These are phyloP conservation scores for Pulicaria dysenterica DNA, from an alignment of 129 eudicot species.

Conservation along the genomic window DNA sequence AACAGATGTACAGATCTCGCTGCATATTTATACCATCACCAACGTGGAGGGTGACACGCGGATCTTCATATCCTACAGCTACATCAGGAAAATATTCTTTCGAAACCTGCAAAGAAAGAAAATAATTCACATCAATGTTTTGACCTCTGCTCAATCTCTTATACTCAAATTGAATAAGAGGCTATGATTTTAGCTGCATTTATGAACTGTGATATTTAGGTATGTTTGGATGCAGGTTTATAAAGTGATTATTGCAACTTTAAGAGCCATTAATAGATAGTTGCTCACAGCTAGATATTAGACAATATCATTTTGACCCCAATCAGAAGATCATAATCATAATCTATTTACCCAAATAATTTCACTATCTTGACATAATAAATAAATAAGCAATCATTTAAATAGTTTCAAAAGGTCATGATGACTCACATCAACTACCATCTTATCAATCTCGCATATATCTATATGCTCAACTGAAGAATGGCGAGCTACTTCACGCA, in stretches of 20 bases:
- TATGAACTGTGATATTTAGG: background rate
- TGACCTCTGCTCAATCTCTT: too few species aligned
- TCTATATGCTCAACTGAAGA: constrained; percentile 88
- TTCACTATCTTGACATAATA: background rate
- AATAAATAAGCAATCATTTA: background rate
- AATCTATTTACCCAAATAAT: background rate
- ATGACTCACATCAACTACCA: constrained; percentile 93
- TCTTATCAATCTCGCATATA: constrained; percentile 95
- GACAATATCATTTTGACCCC: too few species aligned
- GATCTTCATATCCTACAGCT: constrained; percentile 87
- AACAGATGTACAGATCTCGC: background rate
- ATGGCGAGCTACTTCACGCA: constrained; percentile 96
- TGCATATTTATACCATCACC: constrained; percentile 72
- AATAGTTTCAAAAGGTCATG: background rate
- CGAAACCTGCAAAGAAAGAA: constrained; percentile 59
- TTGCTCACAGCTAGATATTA: background rate
- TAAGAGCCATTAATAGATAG: background rate
- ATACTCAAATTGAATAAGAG: too few species aligned
- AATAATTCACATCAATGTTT: background rate
- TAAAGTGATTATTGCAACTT: background rate
- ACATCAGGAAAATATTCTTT: constrained; percentile 84
- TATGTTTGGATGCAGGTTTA: background rate
- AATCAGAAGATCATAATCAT: background rate
- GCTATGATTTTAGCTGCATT: background rate
- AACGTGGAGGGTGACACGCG: constrained; percentile 78